Evolutionary conservation across 805 yeast genomes (phyloP).

Genomic region (Candida yuanshanica): DNA sequence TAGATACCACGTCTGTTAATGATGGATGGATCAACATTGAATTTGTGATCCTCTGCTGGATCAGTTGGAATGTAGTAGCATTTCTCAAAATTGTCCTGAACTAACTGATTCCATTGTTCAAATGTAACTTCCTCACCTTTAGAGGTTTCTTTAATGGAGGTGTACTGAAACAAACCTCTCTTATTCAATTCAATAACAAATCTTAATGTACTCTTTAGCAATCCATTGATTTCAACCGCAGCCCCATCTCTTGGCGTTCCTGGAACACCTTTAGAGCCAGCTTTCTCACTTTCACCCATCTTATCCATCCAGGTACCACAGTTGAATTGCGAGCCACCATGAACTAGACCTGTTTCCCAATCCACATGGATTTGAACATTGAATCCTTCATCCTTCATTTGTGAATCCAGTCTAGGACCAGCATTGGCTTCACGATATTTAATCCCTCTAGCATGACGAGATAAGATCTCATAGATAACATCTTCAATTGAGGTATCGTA

Average conservation of each 20-base stretch:
- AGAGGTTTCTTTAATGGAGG: conserved; percentile 48
- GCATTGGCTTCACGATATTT: conserved; percentile 93
- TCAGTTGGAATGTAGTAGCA: conserved; percentile 71
- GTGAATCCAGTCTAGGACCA: conserved; percentile 80
- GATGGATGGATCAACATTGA: conserved; percentile 54
- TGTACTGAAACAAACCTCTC: conserved; percentile 51
- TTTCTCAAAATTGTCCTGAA: conserved; percentile 72
- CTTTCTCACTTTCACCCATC: conserved; percentile 90
- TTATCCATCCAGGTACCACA: conserved; percentile 99
- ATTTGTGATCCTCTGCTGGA: conserved; percentile 53
- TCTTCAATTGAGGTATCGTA: conserved; percentile 68
- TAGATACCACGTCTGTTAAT: conserved; percentile 91
- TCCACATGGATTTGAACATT: conserved; percentile 76
- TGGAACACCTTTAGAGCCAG: conserved; percentile 85
- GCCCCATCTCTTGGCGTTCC: conserved; percentile 99
- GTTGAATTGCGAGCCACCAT: conserved; percentile 87
- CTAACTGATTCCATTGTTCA: conserved; percentile 63
- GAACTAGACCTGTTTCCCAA: conserved; percentile 82
- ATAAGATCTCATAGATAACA: conserved; percentile 71
- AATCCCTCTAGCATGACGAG: conserved; percentile 88
- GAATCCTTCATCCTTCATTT: conserved; percentile 90
- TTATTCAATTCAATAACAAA: conserved; percentile 61
- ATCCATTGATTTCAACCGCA: conserved; percentile 85
- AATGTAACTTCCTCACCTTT: conserved; percentile 55
- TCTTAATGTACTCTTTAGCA: conserved; percentile 76